Percentiles rank a stretch among this genome's conserved stretches.
Conservation (phyloP, 208 protist genomes). For the Leishmania major region DNA sequence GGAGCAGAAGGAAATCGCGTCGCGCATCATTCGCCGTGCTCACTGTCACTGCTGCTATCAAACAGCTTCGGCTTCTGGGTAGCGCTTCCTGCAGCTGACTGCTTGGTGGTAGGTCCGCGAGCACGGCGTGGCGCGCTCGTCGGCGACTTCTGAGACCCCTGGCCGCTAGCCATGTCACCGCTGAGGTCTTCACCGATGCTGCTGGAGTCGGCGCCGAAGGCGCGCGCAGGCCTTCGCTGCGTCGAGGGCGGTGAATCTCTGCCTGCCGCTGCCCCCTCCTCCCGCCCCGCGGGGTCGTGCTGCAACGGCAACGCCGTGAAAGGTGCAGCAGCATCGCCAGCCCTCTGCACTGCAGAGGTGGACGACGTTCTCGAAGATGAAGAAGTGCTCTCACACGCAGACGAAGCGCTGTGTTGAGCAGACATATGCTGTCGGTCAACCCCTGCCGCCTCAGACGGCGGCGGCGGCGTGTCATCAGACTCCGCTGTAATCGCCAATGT, state of each 20-base stretch:
- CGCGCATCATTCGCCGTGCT: conserved; percentile 18
- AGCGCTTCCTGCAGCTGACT: not conserved
- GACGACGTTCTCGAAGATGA: not conserved
- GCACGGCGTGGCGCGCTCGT: not conserved
- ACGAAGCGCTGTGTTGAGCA: not conserved
- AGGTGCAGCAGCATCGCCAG: not conserved
- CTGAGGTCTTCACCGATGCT: not conserved
- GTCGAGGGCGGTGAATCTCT: not conserved
- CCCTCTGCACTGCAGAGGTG: not conserved
- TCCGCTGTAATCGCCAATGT: not conserved
- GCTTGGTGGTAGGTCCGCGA: not conserved
- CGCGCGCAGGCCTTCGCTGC: not conserved
- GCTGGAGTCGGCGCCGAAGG: conserved; percentile 26
- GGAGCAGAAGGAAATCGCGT: not conserved
- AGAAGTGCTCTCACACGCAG: not conserved
- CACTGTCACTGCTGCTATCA: conserved; percentile 28
- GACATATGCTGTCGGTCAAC: not conserved
- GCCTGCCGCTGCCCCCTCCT: not conserved
- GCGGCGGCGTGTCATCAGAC: conserved; percentile 19
- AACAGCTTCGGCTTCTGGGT: conserved; percentile 39
- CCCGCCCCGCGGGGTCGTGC: not conserved
- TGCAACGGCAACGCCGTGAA: not conserved
- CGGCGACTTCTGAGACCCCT: not conserved
- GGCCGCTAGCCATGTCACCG: not conserved
- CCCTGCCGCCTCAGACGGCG: conserved; percentile 16